phyloP scores from a whole-genome alignment of 192 early-diverging fungal genomes.

The Dispira parvispora region DNA sequence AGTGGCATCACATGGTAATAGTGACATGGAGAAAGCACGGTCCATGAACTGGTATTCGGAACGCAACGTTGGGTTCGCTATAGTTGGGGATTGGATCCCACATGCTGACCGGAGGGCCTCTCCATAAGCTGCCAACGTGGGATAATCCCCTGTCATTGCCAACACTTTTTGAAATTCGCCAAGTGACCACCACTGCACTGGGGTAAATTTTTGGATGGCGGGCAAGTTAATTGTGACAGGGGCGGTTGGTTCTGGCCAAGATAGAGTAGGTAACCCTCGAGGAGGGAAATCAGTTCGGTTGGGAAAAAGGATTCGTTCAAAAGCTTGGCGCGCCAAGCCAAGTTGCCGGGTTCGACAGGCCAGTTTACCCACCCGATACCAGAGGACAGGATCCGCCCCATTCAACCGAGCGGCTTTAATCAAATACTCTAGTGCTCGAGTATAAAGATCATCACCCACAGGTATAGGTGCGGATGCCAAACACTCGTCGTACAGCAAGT shows the following conservation, averaged over 20 bases:
- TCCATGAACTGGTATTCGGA: background rate
- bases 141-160: background rate
- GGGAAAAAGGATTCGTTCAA: slow-evolving; percentile 1
- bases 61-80: background rate
- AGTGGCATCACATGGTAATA: background rate
- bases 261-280: background rate
- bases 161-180: background rate
- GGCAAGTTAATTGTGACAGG: background rate
- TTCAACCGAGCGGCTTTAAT: background rate
- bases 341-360: background rate
- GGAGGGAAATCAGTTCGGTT: background rate
- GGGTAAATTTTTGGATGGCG: background rate
- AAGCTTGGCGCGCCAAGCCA: slow-evolving; percentile 3
- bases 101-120: background rate
- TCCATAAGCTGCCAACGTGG: background rate
- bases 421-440: background rate
- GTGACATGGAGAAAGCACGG: background rate
- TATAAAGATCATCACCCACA: background rate
- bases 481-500: background rate
- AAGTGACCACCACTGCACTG: slow-evolving; percentile 4
- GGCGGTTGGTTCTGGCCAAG: background rate
- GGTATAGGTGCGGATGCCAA: background rate
- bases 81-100: background rate
- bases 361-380: background rate
- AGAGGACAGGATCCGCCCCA: background rate